These are phyloP conservation scores for Lactarius pseudohatsudake DNA, from an alignment of 768 basidiomycete genomes.

Conservation along the genomic window DNA sequence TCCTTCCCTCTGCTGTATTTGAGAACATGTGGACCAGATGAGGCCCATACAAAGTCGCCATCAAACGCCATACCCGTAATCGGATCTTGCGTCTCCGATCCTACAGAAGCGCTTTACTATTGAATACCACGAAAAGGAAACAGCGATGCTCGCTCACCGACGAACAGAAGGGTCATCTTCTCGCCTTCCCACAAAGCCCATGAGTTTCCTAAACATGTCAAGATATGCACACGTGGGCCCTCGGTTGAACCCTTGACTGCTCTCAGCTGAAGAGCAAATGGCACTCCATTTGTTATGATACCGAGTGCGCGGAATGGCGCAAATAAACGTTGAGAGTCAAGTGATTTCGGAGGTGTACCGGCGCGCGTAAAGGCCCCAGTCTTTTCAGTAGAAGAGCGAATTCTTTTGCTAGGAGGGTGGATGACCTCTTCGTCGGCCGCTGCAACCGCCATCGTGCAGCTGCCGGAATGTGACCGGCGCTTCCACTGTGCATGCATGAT, in stretches of 20 bases:
- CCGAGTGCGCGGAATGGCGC: slow-evolving; percentile 97
- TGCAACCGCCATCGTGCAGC: slow-evolving; percentile 11
- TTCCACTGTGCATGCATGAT: neutral
- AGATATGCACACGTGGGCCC: slow-evolving; percentile 77
- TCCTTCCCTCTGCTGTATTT: slow-evolving; percentile 90
- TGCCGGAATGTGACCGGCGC: neutral
- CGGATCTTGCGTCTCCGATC: slow-evolving; percentile 72
- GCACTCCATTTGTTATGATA: slow-evolving; percentile 86
- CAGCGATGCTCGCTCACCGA: slow-evolving; percentile 59
- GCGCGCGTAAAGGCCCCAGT: neutral
- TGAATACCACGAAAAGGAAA: neutral
- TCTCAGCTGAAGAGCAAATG: slow-evolving; percentile 84
- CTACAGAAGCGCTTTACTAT: slow-evolving; percentile 42
- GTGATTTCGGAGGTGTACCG: neutral
- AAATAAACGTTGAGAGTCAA: slow-evolving; percentile 53
- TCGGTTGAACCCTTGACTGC: slow-evolving; percentile 82
- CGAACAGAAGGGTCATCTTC: slow-evolving; percentile 89
- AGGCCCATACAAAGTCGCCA: slow-evolving; percentile 82
- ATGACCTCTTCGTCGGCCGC: slow-evolving; percentile 11
- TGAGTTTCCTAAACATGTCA: slow-evolving; percentile 83
- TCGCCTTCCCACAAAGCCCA: slow-evolving; percentile 98
- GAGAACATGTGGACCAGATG: slow-evolving; percentile 64
- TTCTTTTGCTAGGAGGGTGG: slow-evolving; percentile 18
- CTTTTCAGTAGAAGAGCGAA: slow-evolving; percentile 15
- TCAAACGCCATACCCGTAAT: slow-evolving; percentile 81